Base-by-base conservation (phyloP, 345 rosid genomes). In the Salix dunnii region DNA sequence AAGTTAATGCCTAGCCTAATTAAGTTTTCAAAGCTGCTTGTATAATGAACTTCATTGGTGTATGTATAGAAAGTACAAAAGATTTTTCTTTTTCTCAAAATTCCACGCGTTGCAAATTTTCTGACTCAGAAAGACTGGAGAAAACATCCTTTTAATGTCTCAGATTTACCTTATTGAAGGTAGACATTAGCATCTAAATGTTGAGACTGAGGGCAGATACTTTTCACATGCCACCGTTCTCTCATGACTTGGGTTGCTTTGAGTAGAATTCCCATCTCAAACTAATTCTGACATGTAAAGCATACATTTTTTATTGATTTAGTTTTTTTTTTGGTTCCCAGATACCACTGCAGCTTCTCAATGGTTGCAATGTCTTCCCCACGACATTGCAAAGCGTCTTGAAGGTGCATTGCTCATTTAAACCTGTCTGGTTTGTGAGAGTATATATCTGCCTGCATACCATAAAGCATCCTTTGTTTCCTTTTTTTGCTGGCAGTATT, bases 351-450 rank as follows among this genome's bases (percentile, higher is more conserved):
- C 33, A 71, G 43, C 64, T 51, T 71, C 74, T 71, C 63, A 51
- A 30, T 31, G 74, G 64, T 49, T 71, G 55, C 62, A 71, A 21
- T 53, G 20, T 49, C 62, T 71, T 51, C 43, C 13, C 62, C 63
- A 4, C 23, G 74, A 71, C 55, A 51, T 51, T n/a, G 21, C 63
- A 71, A 31, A 27, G 40, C 64, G 43, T 30, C 74, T 71, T 31
- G 64, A 51, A 71, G 74, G 74, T 71, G 62, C 63, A 31, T 51
- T 71, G 60, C 61, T 28, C 33, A 16, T 51, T 70, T 51, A 53
- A 71, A 31, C 17, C 18, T 31, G 46, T 8, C 25, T 71, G 25
- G 36, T 28, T 7, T 20, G 9, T 2, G 6, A 31, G 21, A 61
- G 30, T 71, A 21, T 33, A 71, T 49, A 28, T 7, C 30, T 30